A percentile compares a stretch with the other conserved stretches of the same genome.
phyloP scores from a whole-genome alignment of 208 protist species.

The Phytomonas sp. region DNA sequence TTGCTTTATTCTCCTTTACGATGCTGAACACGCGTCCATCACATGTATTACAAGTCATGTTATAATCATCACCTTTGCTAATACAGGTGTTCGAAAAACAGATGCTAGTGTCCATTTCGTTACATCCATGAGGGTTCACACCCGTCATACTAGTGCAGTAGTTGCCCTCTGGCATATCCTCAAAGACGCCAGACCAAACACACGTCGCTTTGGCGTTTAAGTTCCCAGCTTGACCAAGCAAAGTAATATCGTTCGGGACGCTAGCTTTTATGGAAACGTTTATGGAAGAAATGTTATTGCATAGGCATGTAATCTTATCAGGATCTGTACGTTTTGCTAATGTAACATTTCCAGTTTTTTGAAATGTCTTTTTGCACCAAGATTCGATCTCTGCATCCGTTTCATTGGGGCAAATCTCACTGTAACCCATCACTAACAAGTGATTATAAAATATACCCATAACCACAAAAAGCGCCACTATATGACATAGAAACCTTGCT shows the following conservation, averaged over 20 bases:
- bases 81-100: constrained; percentile 21
- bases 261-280: background rate
- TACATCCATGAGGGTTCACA: constrained; percentile 34
- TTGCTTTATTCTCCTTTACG: constrained; percentile 10
- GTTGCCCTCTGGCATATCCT: constrained; percentile 28
- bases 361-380: constrained; percentile 35
- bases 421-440: background rate
- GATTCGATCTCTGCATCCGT: background rate
- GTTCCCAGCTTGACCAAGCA: background rate
- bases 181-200: constrained; percentile 38
- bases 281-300: constrained; percentile 22
- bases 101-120: constrained; percentile 18
- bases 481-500: background rate
- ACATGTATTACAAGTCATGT: constrained; percentile 36
- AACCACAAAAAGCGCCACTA: background rate
- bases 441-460: background rate
- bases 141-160: constrained; percentile 47
- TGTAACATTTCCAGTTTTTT: constrained; percentile 23
- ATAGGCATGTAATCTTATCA: constrained; percentile 27
- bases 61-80: constrained; percentile 17
- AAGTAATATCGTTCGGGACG: background rate
- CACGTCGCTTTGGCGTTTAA: constrained; percentile 17
- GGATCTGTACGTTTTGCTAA: constrained; percentile 11
- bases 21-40: constrained; percentile 45
- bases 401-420: background rate